These are phyloP conservation scores for Naematelia encephala DNA, from an alignment of 768 basidiomycete genomes.

Conservation along the genomic window DNA sequence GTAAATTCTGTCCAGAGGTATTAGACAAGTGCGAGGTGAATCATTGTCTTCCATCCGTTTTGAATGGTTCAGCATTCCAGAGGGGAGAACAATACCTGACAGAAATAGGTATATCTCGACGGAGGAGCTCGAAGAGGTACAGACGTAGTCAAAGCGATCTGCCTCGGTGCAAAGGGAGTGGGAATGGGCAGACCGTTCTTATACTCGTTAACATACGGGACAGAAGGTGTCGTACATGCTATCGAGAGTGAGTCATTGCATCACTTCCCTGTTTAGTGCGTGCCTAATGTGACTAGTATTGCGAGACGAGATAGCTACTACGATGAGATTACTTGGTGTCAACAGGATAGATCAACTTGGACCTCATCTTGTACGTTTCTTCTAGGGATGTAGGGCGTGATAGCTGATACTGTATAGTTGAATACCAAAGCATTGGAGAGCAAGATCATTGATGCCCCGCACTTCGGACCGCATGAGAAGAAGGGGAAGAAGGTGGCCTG, in stretches of 20 bases:
- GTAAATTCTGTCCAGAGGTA: slow-evolving; percentile 69
- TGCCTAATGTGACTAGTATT: slow-evolving; percentile 44
- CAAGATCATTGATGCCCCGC: neutral
- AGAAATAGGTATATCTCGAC: slow-evolving; percentile 79
- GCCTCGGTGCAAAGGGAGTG: slow-evolving; percentile 78
- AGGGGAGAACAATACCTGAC: slow-evolving; percentile 57
- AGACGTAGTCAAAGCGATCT: slow-evolving; percentile 82
- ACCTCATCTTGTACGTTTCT: slow-evolving; percentile 47
- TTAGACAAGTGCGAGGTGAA: slow-evolving; percentile 60
- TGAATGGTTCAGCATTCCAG: too few species aligned
- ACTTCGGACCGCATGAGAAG: neutral
- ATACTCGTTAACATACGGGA: slow-evolving; percentile 62
- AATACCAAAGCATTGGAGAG: neutral
- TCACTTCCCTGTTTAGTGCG: neutral
- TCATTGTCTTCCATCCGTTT: slow-evolving; percentile 56
- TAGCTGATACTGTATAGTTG: neutral
- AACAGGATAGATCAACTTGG: slow-evolving; percentile 51
- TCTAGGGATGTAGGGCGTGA: neutral
- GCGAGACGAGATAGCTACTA: slow-evolving; percentile 53
- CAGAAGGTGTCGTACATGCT: slow-evolving; percentile 71
- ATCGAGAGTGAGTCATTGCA: neutral
- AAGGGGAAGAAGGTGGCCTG: too few species aligned
- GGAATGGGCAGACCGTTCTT: slow-evolving; percentile 58
- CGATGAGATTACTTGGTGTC: slow-evolving; percentile 53
- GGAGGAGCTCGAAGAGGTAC: slow-evolving; percentile 92